Evolutionary conservation across 345 rosid species (phyloP), one percentile per base, ranked within the genome.

Genomic region (Syzygium aqueum): DNA sequence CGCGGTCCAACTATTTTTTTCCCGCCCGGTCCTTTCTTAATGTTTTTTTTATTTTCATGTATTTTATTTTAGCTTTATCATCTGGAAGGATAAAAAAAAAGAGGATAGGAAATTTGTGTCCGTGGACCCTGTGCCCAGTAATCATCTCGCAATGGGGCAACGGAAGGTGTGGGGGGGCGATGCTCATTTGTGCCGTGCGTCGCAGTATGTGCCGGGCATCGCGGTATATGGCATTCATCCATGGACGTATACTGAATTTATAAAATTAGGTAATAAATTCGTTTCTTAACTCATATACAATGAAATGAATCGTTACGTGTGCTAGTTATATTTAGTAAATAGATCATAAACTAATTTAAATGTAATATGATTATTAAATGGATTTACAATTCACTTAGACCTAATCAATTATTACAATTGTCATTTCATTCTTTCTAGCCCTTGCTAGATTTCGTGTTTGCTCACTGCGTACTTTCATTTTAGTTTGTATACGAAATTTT

Each of bases 301-400:
- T 2, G 6, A 3, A 2, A 22, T 10, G 14, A 57, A 1, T 23
- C 2, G 0, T 10, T 57, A 57, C 0, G 11, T 0, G 0, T 2
- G 3, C 11, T 57, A 57, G 10, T 57, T 57, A 2, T 57, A 10
- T 0, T 57, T 23, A 50, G 12, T 50, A 9, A 50, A 11, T 50
- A 1, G 13, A 50, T 50, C 8, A 11, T 8, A 11, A 50, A 50
- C 3, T 11, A 50, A 6, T 50, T 50, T 10, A 50, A 50, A 10
- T 9, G 8, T 50, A 50, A 50, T 50, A 50, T 50, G 13, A 50
- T 9, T 8, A 11, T 50, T 50, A 50, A 50, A 50, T 50, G 51
- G 0, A 11, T 50, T 50, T 11, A 50, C 3, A 10, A 10, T 43
- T 50, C 11, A 50, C 3, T 11, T 8, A 50, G 3, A 43, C 7